Conservation (phyloP, 257 asterid genomes). For the Solanum acaule region DNA sequence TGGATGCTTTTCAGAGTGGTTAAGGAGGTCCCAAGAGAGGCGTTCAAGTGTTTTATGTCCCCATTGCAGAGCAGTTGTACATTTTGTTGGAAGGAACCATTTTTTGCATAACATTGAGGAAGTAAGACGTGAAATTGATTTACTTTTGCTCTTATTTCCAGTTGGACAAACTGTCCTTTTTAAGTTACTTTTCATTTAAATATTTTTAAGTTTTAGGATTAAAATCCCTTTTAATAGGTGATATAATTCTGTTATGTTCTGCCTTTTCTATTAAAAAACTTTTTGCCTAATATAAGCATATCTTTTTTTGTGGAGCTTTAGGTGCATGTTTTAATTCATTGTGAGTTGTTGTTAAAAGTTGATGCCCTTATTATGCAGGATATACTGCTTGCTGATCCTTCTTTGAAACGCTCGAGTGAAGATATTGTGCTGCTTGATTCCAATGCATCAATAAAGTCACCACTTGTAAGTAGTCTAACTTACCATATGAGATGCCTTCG, state of each 20-base stretch:
- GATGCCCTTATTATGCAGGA: conserved; percentile 40
- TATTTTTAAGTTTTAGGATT: neutral
- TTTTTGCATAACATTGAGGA: conserved; percentile 85
- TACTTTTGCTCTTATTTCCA: neutral
- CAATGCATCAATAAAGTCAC: conserved; percentile 61
- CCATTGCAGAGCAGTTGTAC: conserved; percentile 87
- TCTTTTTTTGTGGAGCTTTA: neutral
- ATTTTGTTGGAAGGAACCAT: conserved; percentile 91
- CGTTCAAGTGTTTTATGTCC: conserved; percentile 71
- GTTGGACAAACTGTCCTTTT: neutral
- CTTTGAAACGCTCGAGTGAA: conserved; percentile 58
- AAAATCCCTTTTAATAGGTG: neutral
- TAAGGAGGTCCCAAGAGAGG: conserved; percentile 72
- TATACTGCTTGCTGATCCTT: conserved; percentile 58
- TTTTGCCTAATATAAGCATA: neutral
- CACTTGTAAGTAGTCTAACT: conserved; percentile 57
- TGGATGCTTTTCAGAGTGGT: conserved; percentile 99
- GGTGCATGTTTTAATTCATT: neutral
- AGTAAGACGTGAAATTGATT: conserved; percentile 24
- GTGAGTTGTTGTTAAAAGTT: neutral
- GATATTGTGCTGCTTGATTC: conserved; percentile 63
- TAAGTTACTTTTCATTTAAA: neutral
- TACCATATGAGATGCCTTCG: neutral
- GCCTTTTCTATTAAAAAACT: neutral
- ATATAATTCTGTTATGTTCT: neutral